Percentiles rank a stretch among this genome's conserved stretches.
Evolutionary conservation across 768 basidiomycete genomes (phyloP).

Genomic region (Russula earlei): DNA sequence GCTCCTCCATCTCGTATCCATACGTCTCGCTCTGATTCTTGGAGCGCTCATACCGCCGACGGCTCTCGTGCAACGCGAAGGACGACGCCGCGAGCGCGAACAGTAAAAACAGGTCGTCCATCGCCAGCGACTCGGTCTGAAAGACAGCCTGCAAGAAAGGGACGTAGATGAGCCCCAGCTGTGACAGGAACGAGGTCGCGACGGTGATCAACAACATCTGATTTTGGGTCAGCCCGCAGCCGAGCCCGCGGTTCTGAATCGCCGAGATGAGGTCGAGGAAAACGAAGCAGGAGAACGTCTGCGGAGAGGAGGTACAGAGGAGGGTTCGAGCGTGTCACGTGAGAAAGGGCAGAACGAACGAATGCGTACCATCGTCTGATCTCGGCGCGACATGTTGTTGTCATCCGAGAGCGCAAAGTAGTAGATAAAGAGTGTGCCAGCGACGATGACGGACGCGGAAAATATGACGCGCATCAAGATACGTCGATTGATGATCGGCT

Average conservation of each 20-base stretch:
- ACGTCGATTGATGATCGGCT: conserved; percentile 70
- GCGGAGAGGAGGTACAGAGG: neutral
- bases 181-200: conserved; percentile 72
- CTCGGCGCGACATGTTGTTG: conserved; percentile 61
- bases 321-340: neutral
- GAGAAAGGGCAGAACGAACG: neutral
- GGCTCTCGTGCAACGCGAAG: conserved; percentile 63
- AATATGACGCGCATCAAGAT: conserved; percentile 80
- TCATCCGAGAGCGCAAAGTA: conserved; percentile 76
- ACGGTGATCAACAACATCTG: conserved; percentile 86
- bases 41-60: conserved; percentile 69
- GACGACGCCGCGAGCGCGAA: conserved; percentile 58
- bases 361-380: conserved; percentile 86
- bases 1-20: conserved; percentile 43
- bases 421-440: conserved; percentile 84
- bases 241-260: conserved; percentile 85
- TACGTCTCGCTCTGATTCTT: conserved; percentile 46
- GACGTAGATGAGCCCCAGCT: conserved; percentile 82
- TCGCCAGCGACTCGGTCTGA: conserved; percentile 77
- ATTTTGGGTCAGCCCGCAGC: conserved; percentile 77
- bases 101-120: conserved; percentile 61
- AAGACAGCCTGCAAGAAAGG: conserved; percentile 87
- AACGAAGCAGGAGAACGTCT: conserved; percentile 97
- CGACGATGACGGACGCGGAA: conserved; percentile 84
- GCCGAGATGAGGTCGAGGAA: conserved; percentile 96